Evolutionary conservation across 192 early-diverging fungal genomes (phyloP), one percentile per base, ranked within the genome.

Genomic region (Umbelopsis ramanniana): DNA sequence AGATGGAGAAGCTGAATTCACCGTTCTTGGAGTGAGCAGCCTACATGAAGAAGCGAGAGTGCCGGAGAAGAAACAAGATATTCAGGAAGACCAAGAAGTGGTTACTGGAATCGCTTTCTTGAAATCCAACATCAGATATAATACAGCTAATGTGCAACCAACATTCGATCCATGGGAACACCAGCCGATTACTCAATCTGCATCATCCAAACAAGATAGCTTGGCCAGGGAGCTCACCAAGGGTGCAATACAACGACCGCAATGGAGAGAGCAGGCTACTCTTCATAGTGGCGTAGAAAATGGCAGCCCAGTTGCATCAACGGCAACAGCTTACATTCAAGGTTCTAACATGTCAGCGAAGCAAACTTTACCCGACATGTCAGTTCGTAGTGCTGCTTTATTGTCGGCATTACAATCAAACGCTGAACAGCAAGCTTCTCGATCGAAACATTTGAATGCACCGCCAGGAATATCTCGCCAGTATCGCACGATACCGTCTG

Each of bases 51-150:
- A 33, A 3, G 57, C 17, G 5, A 19, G 5, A 3, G 17, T n/a
- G 14, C 8, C 33, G 7, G 29, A 35, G 7, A 38, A n/a, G 2
- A 19, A 63, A 12, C 26, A 63, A 17, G 57, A 63, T 29, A 17
- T 37, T 0, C 9, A 63, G 33, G 15, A 35, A 63, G 57, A 63
- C 1, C 29, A 63, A 7, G 35, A 26, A 17, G 57, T 63, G 57
- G 9, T 29, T 29, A 63, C 57, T 19, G 57, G 57, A 37, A 63
- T 63, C 33, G 57, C 26, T 17, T 63, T 63, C 33, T 29, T 63
- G 15, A 63, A 37, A 63, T 37, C 17, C n/a, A 35, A 26, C 26
- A 37, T 37, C 17, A 35, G 29, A 37, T 50, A 50, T 50, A 63
- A 63, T 12, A 19, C 26, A 10, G 23, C 57, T 37, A 63, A 19